Evolutionary conservation across 2,329 filamentous ascomycete genomes (phyloP).

Genomic region (Erysiphe pulchra): DNA sequence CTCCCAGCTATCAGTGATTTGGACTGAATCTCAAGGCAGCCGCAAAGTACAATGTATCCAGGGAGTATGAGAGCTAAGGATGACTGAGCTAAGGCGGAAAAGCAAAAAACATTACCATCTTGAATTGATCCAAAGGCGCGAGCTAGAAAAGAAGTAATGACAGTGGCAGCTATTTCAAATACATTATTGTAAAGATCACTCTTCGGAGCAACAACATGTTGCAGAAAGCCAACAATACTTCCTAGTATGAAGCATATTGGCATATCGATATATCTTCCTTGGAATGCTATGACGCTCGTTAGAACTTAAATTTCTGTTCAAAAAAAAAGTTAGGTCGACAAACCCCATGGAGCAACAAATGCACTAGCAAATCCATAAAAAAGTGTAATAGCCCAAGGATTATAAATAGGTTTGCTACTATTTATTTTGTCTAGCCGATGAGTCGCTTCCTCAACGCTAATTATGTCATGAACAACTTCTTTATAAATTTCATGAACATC

Average conservation of each 20-base stretch:
- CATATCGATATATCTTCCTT: conserved; percentile 43
- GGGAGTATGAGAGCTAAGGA: conserved; percentile 40
- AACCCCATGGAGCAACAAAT: conserved; percentile 39
- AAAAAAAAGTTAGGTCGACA: background rate
- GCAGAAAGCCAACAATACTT: conserved; percentile 40
- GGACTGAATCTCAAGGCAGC: conserved; percentile 28
- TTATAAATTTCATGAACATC: conserved; percentile 61
- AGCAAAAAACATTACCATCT: conserved; percentile 27
- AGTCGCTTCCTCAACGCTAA: conserved; percentile 45
- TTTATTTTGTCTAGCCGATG: conserved; percentile 30
- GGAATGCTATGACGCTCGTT: conserved; percentile 25
- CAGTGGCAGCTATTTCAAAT: conserved; percentile 34
- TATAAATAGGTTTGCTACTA: conserved; percentile 20
- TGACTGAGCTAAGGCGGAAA: conserved; percentile 36
- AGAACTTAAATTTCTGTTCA: background rate
- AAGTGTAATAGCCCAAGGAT: conserved; percentile 26
- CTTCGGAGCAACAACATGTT: conserved; percentile 40
- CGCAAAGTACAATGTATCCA: conserved; percentile 34
- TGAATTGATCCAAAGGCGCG: conserved; percentile 34
- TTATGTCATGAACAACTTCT: conserved; percentile 53
- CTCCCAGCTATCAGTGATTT: conserved; percentile 28
- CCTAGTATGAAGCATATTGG: conserved; percentile 48
- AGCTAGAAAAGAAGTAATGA: conserved; percentile 35
- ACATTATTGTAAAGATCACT: conserved; percentile 44
- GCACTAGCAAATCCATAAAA: conserved; percentile 50